Evolutionary conservation across 2,329 filamentous ascomycete species (phyloP), one percentile per base, ranked within the genome.

Genomic region (Chalaropsis ovoidea): DNA sequence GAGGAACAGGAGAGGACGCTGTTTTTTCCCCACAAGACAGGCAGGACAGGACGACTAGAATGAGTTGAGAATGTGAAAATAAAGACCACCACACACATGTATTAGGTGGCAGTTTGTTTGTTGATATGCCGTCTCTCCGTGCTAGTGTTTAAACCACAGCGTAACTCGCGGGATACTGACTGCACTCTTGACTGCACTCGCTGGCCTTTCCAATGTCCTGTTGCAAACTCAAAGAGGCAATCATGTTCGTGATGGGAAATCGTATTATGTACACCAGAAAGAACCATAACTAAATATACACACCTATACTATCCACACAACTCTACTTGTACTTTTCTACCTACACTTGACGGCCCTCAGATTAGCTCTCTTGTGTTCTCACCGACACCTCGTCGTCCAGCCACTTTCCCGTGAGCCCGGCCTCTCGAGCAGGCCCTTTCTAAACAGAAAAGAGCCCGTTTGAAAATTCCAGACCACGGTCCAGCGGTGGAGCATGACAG

Each of bases 341-440:
- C 61, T 63, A 31, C 27, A 63, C 24, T 43, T 24, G 64, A 31
- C 70, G 71, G 71, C 79, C 79, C 79, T 81, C 79, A 81, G 79
- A 81, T 80, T 79, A 81, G 79, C 79, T 81, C 79, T 81, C 79
- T 77, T 74, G 71, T 73, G 78, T 81, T 81, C 79, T 80, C 79
- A 81, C 67, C 68, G 78, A 75, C 78, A 80, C 78, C 70, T 77
- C 17, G 65, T 27, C 42, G 42, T 64, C 52, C 52, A 41, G 17
- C 1, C 11, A 19, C 24, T 31, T 24, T 10, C 5, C 1, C 15
- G n/a, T 41, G 47, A 43, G 15, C 61, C 58, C 13, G 47, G 52
- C n/a, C 5, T 60, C 22, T 35, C 27, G 41, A 42, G 49, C 11
- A 19, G 11, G 15, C 56, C 47, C 24, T 24, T 64, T 54, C 22